Evolutionary conservation across 2,329 filamentous ascomycete genomes (phyloP), one percentile per base, ranked within the genome.

Genomic region (Pestalotiopsis sp.): DNA sequence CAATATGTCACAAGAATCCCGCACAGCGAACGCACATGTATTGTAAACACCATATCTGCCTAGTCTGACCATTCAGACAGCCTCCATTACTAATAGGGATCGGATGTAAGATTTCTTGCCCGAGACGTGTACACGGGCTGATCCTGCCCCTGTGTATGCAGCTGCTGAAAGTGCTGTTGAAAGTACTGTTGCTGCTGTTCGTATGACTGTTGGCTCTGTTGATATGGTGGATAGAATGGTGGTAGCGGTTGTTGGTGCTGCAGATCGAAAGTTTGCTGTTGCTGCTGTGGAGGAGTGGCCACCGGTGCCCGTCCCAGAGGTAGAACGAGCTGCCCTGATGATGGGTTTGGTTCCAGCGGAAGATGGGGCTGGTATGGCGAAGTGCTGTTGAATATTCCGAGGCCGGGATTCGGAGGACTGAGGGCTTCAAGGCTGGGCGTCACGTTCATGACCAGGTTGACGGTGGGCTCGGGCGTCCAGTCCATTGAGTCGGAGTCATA

Each of bases 401-500:
- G 14, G 7, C 62, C 27, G 12, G 39, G n/a, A 17, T 27, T 52
- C 39, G 62, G 3, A 6, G 62, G 38, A n/a, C 38, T 62, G 14
- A 23, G 9, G n/a, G 11, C n/a, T 5, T 65, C 62, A 4, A 23
- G 38, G 39, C 4, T 49, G n/a, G 39, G 27, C 27, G 58, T n/a
- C 9, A n/a, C 59, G 25, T 20, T 39, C 25, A 62, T n/a, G 59
- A 62, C 36, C 12, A 62, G 31, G 13, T 36, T 31, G 14, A 66
- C 49, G 12, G 49, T 66, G 23, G 36, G 41, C 45, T 66, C 27
- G 13, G 63, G 63, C 4, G 36, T 49, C 63, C 63, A 66, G 45
- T 66, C 63, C 63, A 66, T 66, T 9, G 23, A n/a, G 41, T 66
- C 63, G 9, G n/a, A 23, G 20, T 65, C 41, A 12, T 23, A 31